Conservation (phyloP, 768 basidiomycete genomes). For the Suillus lakei region DNA sequence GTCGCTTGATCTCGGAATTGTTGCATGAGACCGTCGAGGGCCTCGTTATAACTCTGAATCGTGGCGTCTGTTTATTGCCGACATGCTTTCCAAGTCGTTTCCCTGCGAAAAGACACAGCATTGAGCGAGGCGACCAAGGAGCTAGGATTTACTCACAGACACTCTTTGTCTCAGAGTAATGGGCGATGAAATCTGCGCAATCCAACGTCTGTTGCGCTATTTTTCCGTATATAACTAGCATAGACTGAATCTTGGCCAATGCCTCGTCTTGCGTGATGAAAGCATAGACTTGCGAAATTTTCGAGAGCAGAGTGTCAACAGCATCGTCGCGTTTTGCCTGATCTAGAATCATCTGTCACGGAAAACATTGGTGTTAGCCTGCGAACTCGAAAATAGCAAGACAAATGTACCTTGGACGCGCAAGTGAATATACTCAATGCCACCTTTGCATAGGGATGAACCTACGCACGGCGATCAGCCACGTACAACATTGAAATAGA, state of each 20-base stretch:
- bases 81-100: slow-evolving; percentile 7
- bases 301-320: background rate
- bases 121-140: background rate
- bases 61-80: background rate
- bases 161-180: slow-evolving; percentile 29
- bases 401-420: background rate
- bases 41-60: background rate
- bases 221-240: background rate
- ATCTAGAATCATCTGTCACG: background rate
- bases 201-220: slow-evolving; percentile 24
- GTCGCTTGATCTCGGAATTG: background rate
- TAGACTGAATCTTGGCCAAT: background rate
- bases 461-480: background rate
- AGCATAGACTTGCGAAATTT: background rate
- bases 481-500: background rate
- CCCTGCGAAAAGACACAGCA: background rate
- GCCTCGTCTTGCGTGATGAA: background rate
- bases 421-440: background rate
- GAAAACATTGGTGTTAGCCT: background rate
- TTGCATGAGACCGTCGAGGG: background rate
- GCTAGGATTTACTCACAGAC: slow-evolving; percentile 18
- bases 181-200: slow-evolving; percentile 31
- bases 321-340: background rate
- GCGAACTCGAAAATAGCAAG: background rate
- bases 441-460: background rate